Base-by-base conservation (phyloP, 2,329 filamentous ascomycete genomes). In the Tolypocladium capitatum region DNA sequence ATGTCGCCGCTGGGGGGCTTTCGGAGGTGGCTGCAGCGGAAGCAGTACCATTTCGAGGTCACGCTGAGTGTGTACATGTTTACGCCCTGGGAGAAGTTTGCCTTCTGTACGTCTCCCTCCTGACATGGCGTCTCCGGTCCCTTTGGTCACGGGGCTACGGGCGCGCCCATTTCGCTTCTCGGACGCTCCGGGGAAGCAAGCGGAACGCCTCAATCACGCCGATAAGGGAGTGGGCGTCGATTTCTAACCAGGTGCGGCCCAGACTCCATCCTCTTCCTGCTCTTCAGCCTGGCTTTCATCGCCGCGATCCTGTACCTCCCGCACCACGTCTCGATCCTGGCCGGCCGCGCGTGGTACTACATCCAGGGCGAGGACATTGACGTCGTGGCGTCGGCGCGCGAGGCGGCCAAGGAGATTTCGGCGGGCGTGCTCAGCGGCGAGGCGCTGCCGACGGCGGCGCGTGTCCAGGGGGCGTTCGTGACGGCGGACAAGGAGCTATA, bases 11-110 rank as follows among this genome's bases (percentile, higher is more conserved):
- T 75, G 56, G 68, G 73, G 54, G 64, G 68, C 42, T 74, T 94
- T 58, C 78, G 86, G 55, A 82, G 83, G 66, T 96, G 90, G 88
- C 75, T 97, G 56, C 83, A 89, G 68, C 80, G 90, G 67, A 98
- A 98, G 76, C 83, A 90, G 65, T 96, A 97, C 74, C 92, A 97
- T 73, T 89, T 97, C 64, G 92, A 98, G 71, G 91, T 97, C 65
- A 96, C 91, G 13, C 92, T 94, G 68, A 84, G 86, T 51, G 78
- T 97, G 27, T 97, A 98, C 75, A 97, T 98, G 86, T 84, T 96
- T 58, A 96, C 90, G 34, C 85, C 89, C 1, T 89, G 85, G 46
- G 92, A 98, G 73, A 95, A 95, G 67, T 91, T 95, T 68, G 83
- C 95, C 59, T 94, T 97, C 70, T 97, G 92, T 97, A 77, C 49